A percentile compares a stretch with the other conserved stretches of the same genome.
Evolutionary conservation across 768 basidiomycete genomes (phyloP).

Genomic region (Termitomyces sp.): DNA sequence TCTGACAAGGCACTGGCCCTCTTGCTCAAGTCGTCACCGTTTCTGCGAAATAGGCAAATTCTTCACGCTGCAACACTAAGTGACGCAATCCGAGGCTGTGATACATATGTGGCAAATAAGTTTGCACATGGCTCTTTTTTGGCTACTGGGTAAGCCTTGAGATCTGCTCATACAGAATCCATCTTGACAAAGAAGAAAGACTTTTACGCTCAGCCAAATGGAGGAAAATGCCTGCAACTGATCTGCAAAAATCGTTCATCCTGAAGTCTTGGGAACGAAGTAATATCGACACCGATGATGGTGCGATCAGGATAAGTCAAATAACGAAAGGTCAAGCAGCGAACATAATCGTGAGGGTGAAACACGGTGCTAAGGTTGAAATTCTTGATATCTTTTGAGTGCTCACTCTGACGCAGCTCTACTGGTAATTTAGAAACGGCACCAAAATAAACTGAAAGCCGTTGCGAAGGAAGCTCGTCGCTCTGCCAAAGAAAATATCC

Average conservation of each 20-base stretch:
- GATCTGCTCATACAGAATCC: background rate
- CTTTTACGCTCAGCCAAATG: constrained; percentile 61
- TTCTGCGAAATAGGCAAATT: constrained; percentile 44
- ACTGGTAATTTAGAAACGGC: constrained; percentile 37
- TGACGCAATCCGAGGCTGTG: constrained; percentile 62
- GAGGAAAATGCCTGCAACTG: constrained; percentile 57
- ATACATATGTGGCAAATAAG: constrained; percentile 56
- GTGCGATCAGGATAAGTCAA: constrained; percentile 20
- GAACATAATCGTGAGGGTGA: constrained; percentile 70
- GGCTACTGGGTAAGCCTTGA: constrained; percentile 38
- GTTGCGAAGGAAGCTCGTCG: constrained; percentile 26
- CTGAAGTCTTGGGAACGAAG: constrained; percentile 40
- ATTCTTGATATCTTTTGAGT: background rate
- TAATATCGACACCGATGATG: constrained; percentile 13
- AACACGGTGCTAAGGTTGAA: constrained; percentile 67
- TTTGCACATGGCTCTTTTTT: constrained; percentile 39
- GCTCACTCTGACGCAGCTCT: background rate
- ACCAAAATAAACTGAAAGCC: constrained; percentile 45
- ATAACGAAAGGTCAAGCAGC: constrained; percentile 79
- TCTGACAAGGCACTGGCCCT: constrained; percentile 39
- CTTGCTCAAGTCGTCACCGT: constrained; percentile 48
- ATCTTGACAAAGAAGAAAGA: constrained; percentile 25
- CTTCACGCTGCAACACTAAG: constrained; percentile 47
- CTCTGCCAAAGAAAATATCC: constrained; percentile 41
- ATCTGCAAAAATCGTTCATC: constrained; percentile 52